Conservation (phyloP, 495 filamentous ascomycete genomes). For the Cryomyces minteri region DNA sequence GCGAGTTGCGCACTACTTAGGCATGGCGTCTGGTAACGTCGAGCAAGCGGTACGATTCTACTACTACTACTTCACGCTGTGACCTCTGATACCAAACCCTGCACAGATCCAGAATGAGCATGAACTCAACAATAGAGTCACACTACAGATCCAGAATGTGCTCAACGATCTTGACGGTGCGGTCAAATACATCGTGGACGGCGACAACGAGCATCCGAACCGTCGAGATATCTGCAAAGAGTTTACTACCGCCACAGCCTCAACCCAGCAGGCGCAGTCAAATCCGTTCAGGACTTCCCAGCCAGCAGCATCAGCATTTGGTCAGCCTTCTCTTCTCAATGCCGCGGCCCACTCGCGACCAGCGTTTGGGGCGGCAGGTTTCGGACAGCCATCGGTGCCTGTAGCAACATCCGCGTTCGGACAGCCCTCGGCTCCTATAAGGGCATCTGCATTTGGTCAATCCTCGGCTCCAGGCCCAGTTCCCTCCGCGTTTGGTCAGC, state of each 20-base stretch:
- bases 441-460: conserved; percentile 11
- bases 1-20: conserved; percentile 46
- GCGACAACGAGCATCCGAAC: conserved; percentile 59
- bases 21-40: conserved; percentile 36
- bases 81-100: conserved; percentile 1
- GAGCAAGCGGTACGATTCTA: conserved; percentile 34
- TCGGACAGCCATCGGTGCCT: not conserved
- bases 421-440: conserved; percentile 1
- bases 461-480: not conserved
- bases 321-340: conserved; percentile 6
- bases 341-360: too few relatives aligned
- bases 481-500: conserved; percentile 5
- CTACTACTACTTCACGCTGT: not conserved
- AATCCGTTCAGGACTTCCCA: conserved; percentile 3
- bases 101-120: conserved; percentile 40
- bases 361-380: too few relatives aligned
- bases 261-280: conserved; percentile 9
- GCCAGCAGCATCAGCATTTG: conserved; percentile 7
- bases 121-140: conserved; percentile 33
- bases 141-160: conserved; percentile 49
- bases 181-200: conserved; percentile 49
- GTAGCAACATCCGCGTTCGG: conserved; percentile 5
- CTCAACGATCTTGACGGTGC: conserved; percentile 52
- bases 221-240: conserved; percentile 49
- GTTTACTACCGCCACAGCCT: conserved; percentile 1